phyloP scores from a whole-genome alignment of 1,284 basidiomycete genomes.

The Malassezia furfur region DNA sequence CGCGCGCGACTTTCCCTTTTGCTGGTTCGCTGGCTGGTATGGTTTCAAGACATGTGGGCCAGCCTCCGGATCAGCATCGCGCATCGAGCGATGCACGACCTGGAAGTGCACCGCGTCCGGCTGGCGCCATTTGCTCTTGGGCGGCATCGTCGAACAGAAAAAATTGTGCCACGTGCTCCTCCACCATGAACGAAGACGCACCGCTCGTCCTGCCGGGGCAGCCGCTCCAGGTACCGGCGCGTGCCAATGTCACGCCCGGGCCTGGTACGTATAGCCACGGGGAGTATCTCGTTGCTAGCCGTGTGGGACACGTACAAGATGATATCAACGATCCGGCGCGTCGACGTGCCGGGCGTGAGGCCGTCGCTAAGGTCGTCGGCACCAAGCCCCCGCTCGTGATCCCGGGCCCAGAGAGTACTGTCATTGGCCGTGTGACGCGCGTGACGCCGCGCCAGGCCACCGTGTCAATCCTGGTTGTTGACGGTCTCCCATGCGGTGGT shows the following conservation, averaged over 20 bases:
- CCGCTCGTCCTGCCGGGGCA: conserved; percentile 28
- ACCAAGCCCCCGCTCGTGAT: conserved; percentile 29
- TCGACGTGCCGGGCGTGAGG: background rate
- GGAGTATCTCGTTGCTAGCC: conserved; percentile 30
- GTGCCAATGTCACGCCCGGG: conserved; percentile 10
- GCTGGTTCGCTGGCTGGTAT: conserved; percentile 55
- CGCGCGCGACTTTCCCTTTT: conserved; percentile 60
- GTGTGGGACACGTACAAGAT: conserved; percentile 25
- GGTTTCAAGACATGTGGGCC: conserved; percentile 77
- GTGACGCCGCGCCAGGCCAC: conserved; percentile 78
- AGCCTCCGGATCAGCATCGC: conserved; percentile 89
- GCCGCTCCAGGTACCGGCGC: conserved; percentile 18
- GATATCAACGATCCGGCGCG: background rate
- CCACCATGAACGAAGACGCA: conserved; percentile 9
- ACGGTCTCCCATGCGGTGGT: conserved; percentile 61
- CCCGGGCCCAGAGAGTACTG: conserved; percentile 30
- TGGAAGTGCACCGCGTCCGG: conserved; percentile 85
- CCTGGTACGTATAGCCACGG: conserved; percentile 30
- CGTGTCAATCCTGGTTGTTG: conserved; percentile 77
- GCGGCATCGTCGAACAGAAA: conserved; percentile 22
- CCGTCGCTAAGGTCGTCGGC: conserved; percentile 14
- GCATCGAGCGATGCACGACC: conserved; percentile 89
- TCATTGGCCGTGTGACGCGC: conserved; percentile 72
- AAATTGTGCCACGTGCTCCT: background rate
- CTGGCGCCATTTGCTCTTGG: conserved; percentile 69